Percentiles rank a stretch among this genome's conserved stretches.
These are phyloP conservation scores for Neurospora sp. DNA, from an alignment of 495 filamentous ascomycete genomes.

Conservation along the genomic window DNA sequence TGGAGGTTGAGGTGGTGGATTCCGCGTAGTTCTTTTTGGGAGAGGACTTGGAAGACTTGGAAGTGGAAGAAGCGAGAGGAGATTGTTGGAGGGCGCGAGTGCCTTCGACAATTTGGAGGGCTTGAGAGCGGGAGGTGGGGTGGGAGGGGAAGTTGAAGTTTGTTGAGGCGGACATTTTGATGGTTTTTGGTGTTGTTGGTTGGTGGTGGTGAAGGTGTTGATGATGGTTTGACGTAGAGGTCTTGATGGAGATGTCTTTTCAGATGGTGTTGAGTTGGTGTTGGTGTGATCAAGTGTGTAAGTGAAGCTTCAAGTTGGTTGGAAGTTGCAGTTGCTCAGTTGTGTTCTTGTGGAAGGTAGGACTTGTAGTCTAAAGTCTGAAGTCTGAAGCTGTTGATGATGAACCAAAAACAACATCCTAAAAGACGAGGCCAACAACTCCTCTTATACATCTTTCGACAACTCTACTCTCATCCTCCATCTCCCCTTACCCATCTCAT, in stretches of 20 bases:
- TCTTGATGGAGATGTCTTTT: neutral
- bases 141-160: neutral
- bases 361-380: neutral
- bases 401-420: neutral
- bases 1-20: constrained; percentile 2
- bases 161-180: neutral
- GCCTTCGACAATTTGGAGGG: neutral
- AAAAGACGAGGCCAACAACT: neutral
- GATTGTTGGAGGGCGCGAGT: neutral
- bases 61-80: neutral
- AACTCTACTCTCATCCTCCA: neutral
- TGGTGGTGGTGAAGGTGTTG: neutral
- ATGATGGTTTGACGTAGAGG: neutral
- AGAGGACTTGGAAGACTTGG: too few relatives aligned
- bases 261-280: neutral
- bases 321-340: neutral
- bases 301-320: neutral
- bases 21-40: constrained; percentile 8
- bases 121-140: neutral
- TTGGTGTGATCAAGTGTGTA: neutral
- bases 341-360: neutral
- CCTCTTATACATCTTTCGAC: neutral
- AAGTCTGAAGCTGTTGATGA: neutral
- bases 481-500: neutral
- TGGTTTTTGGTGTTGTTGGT: neutral